Percentiles rank a stretch among this genome's conserved stretches.
phyloP scores from a whole-genome alignment of 805 yeast species.

The Yamadazyma nakazawae region DNA sequence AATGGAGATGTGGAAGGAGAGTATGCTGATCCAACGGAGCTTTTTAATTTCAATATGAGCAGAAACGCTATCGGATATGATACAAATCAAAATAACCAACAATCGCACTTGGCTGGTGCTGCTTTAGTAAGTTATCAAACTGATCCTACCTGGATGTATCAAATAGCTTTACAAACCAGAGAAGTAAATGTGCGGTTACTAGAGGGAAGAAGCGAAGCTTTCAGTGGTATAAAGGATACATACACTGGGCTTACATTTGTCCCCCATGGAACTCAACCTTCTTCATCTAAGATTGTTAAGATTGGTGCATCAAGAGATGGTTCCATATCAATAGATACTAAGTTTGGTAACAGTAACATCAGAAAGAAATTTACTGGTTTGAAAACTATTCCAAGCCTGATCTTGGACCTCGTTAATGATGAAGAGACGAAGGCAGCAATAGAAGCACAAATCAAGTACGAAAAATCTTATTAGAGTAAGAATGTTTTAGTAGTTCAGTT shows the following conservation, averaged over 20 bases:
- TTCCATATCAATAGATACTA: constrained; percentile 46
- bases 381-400: constrained; percentile 50
- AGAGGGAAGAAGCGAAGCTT: constrained; percentile 53
- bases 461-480: constrained; percentile 21
- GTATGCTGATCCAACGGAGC: constrained; percentile 63
- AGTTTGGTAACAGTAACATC: constrained; percentile 42
- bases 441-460: constrained; percentile 54
- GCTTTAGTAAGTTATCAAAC: constrained; percentile 42
- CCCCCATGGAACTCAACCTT: constrained; percentile 76
- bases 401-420: constrained; percentile 54
- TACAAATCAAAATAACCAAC: constrained; percentile 16
- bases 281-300: constrained; percentile 30
- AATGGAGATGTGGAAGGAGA: constrained; percentile 72
- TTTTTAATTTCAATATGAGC: constrained; percentile 20
- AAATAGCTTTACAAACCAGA: constrained; percentile 75
- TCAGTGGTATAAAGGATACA: constrained; percentile 68
- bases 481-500: background rate
- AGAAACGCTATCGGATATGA: constrained; percentile 33
- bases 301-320: constrained; percentile 21
- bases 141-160: constrained; percentile 80
- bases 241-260: constrained; percentile 81
- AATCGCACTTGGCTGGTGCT: constrained; percentile 27
- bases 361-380: constrained; percentile 63
- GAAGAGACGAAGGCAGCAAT: constrained; percentile 61
- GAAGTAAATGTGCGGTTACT: constrained; percentile 63